Base-by-base conservation (phyloP, 176 grass and related monocot genomes). In the Cenchrus fungigraminus region DNA sequence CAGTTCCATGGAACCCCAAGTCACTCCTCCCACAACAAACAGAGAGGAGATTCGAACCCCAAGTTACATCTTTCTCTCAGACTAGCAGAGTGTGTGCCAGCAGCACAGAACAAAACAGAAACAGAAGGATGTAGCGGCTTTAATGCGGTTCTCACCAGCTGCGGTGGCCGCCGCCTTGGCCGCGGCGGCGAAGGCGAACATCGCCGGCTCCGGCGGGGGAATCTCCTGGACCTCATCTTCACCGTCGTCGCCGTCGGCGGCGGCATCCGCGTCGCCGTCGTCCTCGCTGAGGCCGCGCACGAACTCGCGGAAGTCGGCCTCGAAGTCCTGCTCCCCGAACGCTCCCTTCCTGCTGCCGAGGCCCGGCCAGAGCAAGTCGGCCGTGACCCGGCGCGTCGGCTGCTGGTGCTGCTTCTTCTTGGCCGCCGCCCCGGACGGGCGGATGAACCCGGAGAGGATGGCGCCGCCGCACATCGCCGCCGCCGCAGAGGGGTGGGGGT, bases 301-400 rank as follows among this genome's bases (percentile, higher is more conserved):
- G 90, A 94, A 94, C 74, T 94, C 79, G 85, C 76, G 84, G 85
- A 95, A 95, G 32, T 95, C 90, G 52, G 88, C 90, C 90, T 95
- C 93, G 59, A 90, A 90, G 82, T 90, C 87, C 0, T 81, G 80
- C 16, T 77, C 83, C 6, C 50, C 54, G 9, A 5, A 12, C 28
- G 28, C 50, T 1, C 28, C 2, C 78, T 77, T 90, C 22, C 19
- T 58, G 34, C 59, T 58, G 34, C 59, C 67, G 43, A 34, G 75
- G 51, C 88, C 79, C 11, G 93, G 64, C 87, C 90, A 88, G 1
- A 88, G 83, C 73, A 83, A 32, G 79, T 84, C 90, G 52, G 57
- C 57, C 19, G 87, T 92, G 43, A 88, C 46, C 45, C 69, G 42
- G 0, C 80, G 60, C 43, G 19, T 28, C 83, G 49, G 73, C 84